Evolutionary conservation across 768 basidiomycete species (phyloP).

Genomic region (Kwoniella europaea): DNA sequence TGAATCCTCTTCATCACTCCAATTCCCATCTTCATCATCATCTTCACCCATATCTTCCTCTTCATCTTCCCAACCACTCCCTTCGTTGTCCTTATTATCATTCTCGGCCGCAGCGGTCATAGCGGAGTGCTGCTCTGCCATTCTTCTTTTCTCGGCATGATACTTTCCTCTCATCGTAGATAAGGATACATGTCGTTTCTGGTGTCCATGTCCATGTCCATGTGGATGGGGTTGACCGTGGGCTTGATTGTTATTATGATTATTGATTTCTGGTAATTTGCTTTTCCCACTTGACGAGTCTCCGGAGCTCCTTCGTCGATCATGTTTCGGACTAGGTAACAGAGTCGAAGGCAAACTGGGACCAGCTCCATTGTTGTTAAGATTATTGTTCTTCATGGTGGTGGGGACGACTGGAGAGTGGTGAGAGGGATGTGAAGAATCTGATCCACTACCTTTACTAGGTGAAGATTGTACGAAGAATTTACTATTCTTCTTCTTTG

Average conservation of each 20-base stretch:
- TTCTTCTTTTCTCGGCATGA: constrained; percentile 50
- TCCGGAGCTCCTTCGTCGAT: constrained; percentile 35
- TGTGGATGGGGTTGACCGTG: constrained; percentile 7
- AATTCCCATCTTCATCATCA: constrained; percentile 34
- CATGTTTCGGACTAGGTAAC: not conserved
- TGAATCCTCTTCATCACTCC: constrained; percentile 38
- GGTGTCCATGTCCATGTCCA: constrained; percentile 30
- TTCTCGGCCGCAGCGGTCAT: constrained; percentile 41
- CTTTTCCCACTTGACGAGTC: constrained; percentile 28
- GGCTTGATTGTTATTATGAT: not conserved
- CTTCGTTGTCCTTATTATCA: constrained; percentile 47
- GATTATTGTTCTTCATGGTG: not conserved
- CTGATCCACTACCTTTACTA: constrained; percentile 45
- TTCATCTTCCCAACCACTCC: constrained; percentile 52
- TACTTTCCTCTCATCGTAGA: constrained; percentile 55
- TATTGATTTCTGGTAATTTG: not conserved
- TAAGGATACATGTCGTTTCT: constrained; percentile 50
- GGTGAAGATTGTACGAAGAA: constrained; percentile 56
- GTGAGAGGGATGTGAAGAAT: constrained; percentile 35
- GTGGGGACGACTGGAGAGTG: constrained; percentile 8
- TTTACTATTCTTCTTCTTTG: constrained; percentile 46
- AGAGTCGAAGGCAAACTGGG: constrained; percentile 3
- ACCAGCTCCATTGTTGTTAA: constrained; percentile 2
- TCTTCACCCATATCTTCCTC: constrained; percentile 43
- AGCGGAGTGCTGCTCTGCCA: constrained; percentile 39